Evolutionary conservation across 164 flowering plant genomes (phyloP), one percentile per base, ranked within the genome.

Genomic region (Magnolia officinalis): DNA sequence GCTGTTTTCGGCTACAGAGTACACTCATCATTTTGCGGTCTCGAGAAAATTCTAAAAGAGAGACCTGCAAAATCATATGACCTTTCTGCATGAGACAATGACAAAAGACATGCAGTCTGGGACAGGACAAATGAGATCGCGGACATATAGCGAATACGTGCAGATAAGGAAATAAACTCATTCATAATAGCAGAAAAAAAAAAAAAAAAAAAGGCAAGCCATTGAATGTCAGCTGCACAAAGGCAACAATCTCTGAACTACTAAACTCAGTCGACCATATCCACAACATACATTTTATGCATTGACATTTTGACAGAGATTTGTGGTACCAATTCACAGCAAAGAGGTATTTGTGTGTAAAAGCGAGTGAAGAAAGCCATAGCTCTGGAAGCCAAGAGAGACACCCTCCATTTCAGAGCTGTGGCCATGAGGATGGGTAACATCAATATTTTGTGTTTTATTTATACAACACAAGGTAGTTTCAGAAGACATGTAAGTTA

Each of bases 21-120:
- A 92, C 90, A 84, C 97, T 94, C 99, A 96, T 96, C 97, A 96
- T 94, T 78, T 96, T 96, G 61, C 98, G 92, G 81, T 96, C 99
- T 81, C 98, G 97, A 68, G 99, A 88, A 81, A 96, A 94, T n/a
- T 94, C 98, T 86, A 94, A 82, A 73, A 87, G 77, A 78, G 91
- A 87, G 52, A 93, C 86, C 99, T 95, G 87, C 75, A 83, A 76
- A 76, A 37, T 29, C 6, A 72, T 18, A 63, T 4, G 18, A 63
- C 23, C 67, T 21, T 11, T 63, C 8, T 63, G 23, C 24, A 19
- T 63, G 21, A 55, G 2, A 18, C 19, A 23, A 23, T 11, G 63
- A 58, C 13, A 5, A 58, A 18, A 58, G 19, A 63, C 24, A 20
- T 63, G 67, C 67, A 63, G 9, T 19, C 13, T 63, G 24, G 8